Evolutionary conservation across 192 early-diverging fungal genomes (phyloP).

Genomic region (Entophlyctis helioformis): DNA sequence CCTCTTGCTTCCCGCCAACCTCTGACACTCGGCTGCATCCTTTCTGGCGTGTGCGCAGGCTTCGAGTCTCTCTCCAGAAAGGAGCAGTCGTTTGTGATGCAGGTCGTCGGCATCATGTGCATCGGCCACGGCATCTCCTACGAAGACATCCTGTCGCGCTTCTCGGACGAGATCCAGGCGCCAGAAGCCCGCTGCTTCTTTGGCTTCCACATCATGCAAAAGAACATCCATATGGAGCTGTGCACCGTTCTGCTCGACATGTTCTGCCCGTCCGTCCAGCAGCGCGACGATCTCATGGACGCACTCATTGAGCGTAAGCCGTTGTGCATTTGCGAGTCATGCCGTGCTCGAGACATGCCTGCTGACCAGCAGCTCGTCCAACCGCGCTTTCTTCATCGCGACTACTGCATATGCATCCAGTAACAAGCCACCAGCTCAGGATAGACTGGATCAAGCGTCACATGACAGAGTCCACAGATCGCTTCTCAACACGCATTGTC

Average conservation of each 20-base stretch:
- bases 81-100: conserved; percentile 75
- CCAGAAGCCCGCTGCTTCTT: conserved; percentile 92
- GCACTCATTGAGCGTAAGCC: not conserved
- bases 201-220: conserved; percentile 96
- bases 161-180: conserved; percentile 80
- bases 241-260: conserved; percentile 77
- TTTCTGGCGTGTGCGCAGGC: conserved; percentile 30
- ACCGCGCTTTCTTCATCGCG: too few relatives aligned
- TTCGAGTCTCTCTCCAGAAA: conserved; percentile 53
- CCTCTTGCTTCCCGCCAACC: too few relatives aligned
- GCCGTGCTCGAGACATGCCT: too few relatives aligned
- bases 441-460: conserved; percentile 2
- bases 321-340: too few relatives aligned
- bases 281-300: not conserved
- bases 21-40: not conserved
- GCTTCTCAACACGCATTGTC: conserved; percentile 1
- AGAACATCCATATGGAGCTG: conserved; percentile 91
- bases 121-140: conserved; percentile 85
- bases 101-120: conserved; percentile 79
- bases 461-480: not conserved
- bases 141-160: conserved; percentile 75
- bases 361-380: too few relatives aligned
- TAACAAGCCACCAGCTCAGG: conserved; percentile 1
- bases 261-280: too few relatives aligned
- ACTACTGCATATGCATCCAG: too few relatives aligned